Percentiles rank a stretch among this genome's conserved stretches.
These are phyloP conservation scores for Rubus parviflorus DNA, from an alignment of 306 rosid genomes.

Conservation along the genomic window DNA sequence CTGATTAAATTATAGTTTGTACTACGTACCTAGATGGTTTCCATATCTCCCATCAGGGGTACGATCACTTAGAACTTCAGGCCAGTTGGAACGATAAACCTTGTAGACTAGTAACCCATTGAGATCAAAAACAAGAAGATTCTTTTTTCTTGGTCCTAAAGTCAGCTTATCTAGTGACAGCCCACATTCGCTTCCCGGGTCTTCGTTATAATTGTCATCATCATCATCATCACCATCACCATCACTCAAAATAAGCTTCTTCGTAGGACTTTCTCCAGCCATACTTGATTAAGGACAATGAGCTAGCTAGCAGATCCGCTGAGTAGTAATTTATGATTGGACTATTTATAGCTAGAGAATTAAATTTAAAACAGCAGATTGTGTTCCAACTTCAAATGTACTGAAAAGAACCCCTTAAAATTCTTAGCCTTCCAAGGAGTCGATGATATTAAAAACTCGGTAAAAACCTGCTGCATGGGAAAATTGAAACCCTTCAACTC, in stretches of 20 bases:
- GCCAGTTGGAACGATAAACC: not conserved
- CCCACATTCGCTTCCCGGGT: conserved; percentile 5
- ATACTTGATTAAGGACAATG: not conserved
- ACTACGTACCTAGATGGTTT: conserved; percentile 18
- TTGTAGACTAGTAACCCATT: conserved; percentile 19
- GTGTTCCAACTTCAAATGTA: not conserved
- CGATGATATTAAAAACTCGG: not conserved
- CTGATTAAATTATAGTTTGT: not conserved
- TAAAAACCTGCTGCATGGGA: no score
- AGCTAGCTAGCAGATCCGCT: not conserved
- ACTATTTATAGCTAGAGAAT: not conserved
- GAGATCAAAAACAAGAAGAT: conserved; percentile 22
- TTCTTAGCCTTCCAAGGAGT: not conserved
- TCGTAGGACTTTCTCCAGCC: not conserved
- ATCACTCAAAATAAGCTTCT: not conserved
- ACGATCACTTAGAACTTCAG: conserved; percentile 9
- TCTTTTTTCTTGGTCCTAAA: conserved; percentile 23
- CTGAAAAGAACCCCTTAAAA: not conserved
- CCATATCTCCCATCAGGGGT: not conserved
- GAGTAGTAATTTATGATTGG: not conserved
- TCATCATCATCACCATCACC: not conserved
- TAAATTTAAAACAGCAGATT: not conserved
- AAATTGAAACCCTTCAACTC: not conserved
- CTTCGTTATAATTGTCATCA: not conserved
- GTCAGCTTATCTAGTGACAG: conserved; percentile 18